Evolutionary conservation across 371 early-diverging fungal species (phyloP), one percentile per base, ranked within the genome.

Genomic region (Choanephora cucurbitarum): DNA sequence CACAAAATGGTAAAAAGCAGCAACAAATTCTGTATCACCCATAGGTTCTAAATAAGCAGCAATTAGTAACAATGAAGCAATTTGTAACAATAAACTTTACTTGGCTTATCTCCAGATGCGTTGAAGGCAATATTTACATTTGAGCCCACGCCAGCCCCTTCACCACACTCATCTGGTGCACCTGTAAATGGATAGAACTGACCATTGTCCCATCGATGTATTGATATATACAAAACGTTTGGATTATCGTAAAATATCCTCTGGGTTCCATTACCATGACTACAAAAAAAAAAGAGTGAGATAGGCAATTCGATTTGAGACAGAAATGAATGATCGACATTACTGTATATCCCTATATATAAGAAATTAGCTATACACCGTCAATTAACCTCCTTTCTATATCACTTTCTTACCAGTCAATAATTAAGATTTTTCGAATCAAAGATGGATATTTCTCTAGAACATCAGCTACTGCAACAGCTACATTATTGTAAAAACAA

Each of bases 401-500:
- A 28, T 28, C 7, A 7, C 7, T 5, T 28, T 28, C 22, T 60
- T 70, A 75, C 79, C 79, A 87, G 49, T 87, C 88, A 51, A 87
- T 72, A 31, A 87, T 75, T 31, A 85, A 57, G 19, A 85, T 75
- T 56, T 79, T 81, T 55, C 77, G 71, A 13, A 83, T 70, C 11
- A 64, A 73, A 19, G 69, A 50, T 0, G 82, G 70, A 55, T 82
- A 73, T 52, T 72, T 77, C 21, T 73, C 70, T 22, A 84, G 37
- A 0, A 81, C 76, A 18, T 75, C 58, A 13, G 78, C 69, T 11
- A 80, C 86, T 9, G 87, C 83, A 31, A 87, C 81, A 14, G 85
- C 87, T 7, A 85, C 85, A 59, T 86, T 87, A 60, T 87, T 87
- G 62, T 80, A 86, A 48, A 84, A 81, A 44, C 88, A 87, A 60